phyloP scores from a whole-genome alignment of 1,284 basidiomycete species.

The Malassezia cuniculi region DNA sequence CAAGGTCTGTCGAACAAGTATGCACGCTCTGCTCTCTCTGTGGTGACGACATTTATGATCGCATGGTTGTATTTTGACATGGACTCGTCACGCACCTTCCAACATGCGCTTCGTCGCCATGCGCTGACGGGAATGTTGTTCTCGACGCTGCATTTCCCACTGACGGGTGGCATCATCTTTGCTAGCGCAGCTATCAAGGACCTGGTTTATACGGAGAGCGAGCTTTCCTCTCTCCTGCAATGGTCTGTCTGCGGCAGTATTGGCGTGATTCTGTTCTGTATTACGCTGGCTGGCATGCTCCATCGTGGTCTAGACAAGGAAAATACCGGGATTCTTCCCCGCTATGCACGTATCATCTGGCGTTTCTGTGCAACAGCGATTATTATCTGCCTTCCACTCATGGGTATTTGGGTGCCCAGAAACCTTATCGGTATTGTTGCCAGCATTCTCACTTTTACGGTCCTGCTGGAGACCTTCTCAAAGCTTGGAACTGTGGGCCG shows the following conservation, averaged over 20 bases:
- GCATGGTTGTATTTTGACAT: conserved; percentile 39
- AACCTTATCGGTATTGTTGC: conserved; percentile 22
- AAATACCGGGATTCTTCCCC: conserved; percentile 23
- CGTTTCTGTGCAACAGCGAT: conserved; percentile 22
- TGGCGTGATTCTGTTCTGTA: conserved; percentile 19
- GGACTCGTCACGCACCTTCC: conserved; percentile 34
- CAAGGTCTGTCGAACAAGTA: conserved; percentile 22
- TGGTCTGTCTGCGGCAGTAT: conserved; percentile 37
- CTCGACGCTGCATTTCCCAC: conserved; percentile 37
- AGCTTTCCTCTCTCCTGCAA: conserved; percentile 18
- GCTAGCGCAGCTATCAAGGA: conserved; percentile 20
- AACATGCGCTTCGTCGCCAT: conserved; percentile 41
- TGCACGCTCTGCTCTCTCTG: conserved; percentile 26
- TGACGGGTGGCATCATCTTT: conserved; percentile 34
- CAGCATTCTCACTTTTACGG: conserved; percentile 20
- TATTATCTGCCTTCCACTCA: conserved; percentile 27
- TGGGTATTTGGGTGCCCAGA: conserved; percentile 19
- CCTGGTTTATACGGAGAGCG: conserved; percentile 15
- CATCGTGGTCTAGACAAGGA: conserved; percentile 32
- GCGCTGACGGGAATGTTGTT: conserved; percentile 35
- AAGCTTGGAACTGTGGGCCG: conserved; percentile 37
- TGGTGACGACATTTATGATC: conserved; percentile 32
- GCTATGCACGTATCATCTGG: conserved; percentile 20
- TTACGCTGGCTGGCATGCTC: conserved; percentile 29
- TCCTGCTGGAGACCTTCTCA: conserved; percentile 35